phyloP scores from a whole-genome alignment of 208 protist genomes.

The Blastocrithidia nonstop region DNA sequence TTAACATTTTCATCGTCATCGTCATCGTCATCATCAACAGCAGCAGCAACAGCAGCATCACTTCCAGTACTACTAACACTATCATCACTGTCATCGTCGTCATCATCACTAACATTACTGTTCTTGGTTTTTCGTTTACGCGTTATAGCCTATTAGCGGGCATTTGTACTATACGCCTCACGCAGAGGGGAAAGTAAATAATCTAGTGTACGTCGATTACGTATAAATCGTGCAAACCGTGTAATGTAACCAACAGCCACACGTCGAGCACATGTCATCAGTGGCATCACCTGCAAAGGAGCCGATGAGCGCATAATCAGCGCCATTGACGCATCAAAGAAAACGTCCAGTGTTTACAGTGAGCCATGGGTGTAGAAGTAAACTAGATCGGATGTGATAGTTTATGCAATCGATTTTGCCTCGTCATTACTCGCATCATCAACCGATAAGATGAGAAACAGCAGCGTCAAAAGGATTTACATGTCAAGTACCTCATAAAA shows the following conservation, averaged over 20 bases:
- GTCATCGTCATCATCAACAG: constrained; percentile 6
- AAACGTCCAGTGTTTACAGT: constrained; percentile 62
- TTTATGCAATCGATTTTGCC: constrained; percentile 33
- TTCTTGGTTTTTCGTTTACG: constrained; percentile 15
- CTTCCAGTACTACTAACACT: constrained; percentile 5
- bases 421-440: constrained; percentile 70
- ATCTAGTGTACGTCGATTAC: constrained; percentile 34
- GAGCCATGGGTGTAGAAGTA: constrained; percentile 61
- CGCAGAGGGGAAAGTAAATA: constrained; percentile 59
- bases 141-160: constrained; percentile 18
- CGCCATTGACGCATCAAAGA: constrained; percentile 74
- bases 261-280: constrained; percentile 63
- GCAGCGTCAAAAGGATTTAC: constrained; percentile 55
- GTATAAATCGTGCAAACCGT: constrained; percentile 54
- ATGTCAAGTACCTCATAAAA: constrained; percentile 76
- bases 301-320: constrained; percentile 57
- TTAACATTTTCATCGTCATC: constrained; percentile 10
- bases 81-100: constrained; percentile 6
- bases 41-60: constrained; percentile 8
- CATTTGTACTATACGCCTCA: constrained; percentile 72
- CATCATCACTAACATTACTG: constrained; percentile 9
- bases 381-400: constrained; percentile 45
- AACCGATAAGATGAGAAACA: constrained; percentile 70
- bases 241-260: constrained; percentile 61
- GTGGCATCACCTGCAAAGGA: constrained; percentile 69